Evolutionary conservation across 192 early-diverging fungal species (phyloP).

Genomic region (Bifiguratus adelaidae): DNA sequence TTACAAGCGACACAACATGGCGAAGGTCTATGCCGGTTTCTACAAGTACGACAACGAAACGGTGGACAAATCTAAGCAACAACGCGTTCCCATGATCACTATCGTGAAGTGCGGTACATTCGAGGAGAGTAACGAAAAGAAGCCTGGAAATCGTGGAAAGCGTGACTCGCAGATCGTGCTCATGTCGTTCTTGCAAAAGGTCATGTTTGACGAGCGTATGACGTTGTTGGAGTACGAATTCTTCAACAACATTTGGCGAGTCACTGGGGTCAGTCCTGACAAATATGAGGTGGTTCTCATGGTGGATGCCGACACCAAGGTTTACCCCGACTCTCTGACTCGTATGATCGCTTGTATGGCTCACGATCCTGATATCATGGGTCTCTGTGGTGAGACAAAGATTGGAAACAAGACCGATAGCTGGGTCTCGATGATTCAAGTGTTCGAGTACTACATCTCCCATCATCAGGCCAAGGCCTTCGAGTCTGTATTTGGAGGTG

Average conservation of each 20-base stretch:
- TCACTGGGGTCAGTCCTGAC: constrained; percentile 71
- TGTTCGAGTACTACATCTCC: constrained; percentile 82
- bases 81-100: constrained; percentile 62
- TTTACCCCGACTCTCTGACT: constrained; percentile 62
- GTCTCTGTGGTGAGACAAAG: constrained; percentile 95
- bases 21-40: constrained; percentile 66
- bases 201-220: constrained; percentile 67
- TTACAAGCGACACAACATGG: constrained; percentile 63
- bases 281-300: constrained; percentile 64
- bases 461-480: constrained; percentile 73
- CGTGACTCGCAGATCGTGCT: constrained; percentile 83
- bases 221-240: constrained; percentile 59
- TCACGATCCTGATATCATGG: constrained; percentile 80
- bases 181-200: constrained; percentile 79
- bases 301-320: constrained; percentile 79
- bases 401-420: constrained; percentile 85
- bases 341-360: constrained; percentile 75
- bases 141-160: constrained; percentile 75
- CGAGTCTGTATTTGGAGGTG: constrained; percentile 73
- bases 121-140: constrained; percentile 28
- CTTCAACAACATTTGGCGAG: constrained; percentile 59
- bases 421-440: constrained; percentile 90
- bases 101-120: constrained; percentile 34
- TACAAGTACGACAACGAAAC: constrained; percentile 53
- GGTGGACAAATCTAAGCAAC: constrained; percentile 29